phyloP scores from a whole-genome alignment of 2,329 filamentous ascomycete genomes.

The Aspergillus ochraceoroseus region DNA sequence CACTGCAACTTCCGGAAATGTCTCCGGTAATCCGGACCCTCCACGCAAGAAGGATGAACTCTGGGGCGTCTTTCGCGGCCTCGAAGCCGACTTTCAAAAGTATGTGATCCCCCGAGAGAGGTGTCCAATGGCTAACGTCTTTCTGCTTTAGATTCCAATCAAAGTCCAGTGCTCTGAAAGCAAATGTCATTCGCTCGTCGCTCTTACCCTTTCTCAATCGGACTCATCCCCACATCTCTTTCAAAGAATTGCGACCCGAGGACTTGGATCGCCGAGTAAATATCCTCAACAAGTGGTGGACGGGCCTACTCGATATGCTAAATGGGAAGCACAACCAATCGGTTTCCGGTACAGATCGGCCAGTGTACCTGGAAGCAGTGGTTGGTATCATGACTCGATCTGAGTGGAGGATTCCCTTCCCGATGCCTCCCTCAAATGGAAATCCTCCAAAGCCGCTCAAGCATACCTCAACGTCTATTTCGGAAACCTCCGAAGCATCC shows the following conservation, averaged over 20 bases:
- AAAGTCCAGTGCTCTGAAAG: slow-evolving; percentile 69
- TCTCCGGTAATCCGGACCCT: slow-evolving; percentile 29
- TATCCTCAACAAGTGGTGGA: slow-evolving; percentile 90
- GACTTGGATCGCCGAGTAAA: slow-evolving; percentile 74
- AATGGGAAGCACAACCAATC: slow-evolving; percentile 69
- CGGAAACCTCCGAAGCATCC: slow-evolving; percentile 54
- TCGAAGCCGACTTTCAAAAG: slow-evolving; percentile 66
- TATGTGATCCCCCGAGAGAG: too few relatives aligned
- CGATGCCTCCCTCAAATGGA: slow-evolving; percentile 51
- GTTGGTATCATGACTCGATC: slow-evolving; percentile 79
- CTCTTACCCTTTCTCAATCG: slow-evolving; percentile 73
- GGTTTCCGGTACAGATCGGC: slow-evolving; percentile 77
- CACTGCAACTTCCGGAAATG: slow-evolving; percentile 39
- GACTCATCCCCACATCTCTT: slow-evolving; percentile 64
- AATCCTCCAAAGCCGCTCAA: slow-evolving; percentile 31
- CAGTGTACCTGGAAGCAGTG: slow-evolving; percentile 71
- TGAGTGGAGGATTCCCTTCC: slow-evolving; percentile 74
- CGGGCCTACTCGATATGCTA: slow-evolving; percentile 71
- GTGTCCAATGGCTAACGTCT: not conserved
- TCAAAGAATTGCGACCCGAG: slow-evolving; percentile 63
- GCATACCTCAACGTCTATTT: slow-evolving; percentile 43
- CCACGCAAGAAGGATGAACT: slow-evolving; percentile 64
- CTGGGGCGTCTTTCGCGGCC: slow-evolving; percentile 62
- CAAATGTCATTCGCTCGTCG: slow-evolving; percentile 65
- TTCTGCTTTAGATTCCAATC: slow-evolving; percentile 56